Percentiles rank a stretch among this genome's conserved stretches.
These are phyloP conservation scores for Flaveria floridana DNA, from an alignment of 140 eudicot species.

Conservation along the genomic window DNA sequence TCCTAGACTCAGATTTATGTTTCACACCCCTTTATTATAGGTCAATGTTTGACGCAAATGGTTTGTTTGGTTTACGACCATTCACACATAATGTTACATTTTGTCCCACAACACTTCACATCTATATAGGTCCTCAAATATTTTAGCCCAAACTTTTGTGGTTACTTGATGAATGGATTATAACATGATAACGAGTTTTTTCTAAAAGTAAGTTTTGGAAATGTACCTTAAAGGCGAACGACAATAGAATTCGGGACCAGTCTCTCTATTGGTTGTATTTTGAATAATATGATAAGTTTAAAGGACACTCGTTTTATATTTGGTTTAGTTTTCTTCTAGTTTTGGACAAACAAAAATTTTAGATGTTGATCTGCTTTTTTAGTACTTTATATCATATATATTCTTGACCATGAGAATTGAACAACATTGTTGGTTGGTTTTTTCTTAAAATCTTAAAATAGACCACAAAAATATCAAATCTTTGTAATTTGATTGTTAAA, in stretches of 20 bases:
- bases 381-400: neutral
- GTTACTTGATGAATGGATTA: neutral
- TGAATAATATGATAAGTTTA: neutral
- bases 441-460: neutral
- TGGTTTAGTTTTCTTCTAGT: neutral
- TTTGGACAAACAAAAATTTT: neutral
- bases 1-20: conserved; percentile 15
- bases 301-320: neutral
- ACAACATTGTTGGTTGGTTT: neutral
- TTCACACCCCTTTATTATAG: conserved; percentile 15
- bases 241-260: conserved; percentile 5
- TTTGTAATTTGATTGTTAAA: neutral
- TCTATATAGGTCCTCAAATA: conserved; percentile 14
- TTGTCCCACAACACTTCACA: conserved; percentile 18
- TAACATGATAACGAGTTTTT: neutral
- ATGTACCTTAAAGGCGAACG: neutral
- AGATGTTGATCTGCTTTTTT: neutral
- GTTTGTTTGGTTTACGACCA: neutral
- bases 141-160: conserved; percentile 14
- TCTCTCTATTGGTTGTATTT: neutral
- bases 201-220: neutral
- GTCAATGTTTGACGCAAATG: conserved; percentile 6
- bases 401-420: no score
- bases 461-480: neutral
- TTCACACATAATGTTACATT: conserved; percentile 6